A percentile compares a stretch with the other conserved stretches of the same genome.
Conservation (phyloP, 2,329 filamentous ascomycete species). For the Colletotrichum limetticola region DNA sequence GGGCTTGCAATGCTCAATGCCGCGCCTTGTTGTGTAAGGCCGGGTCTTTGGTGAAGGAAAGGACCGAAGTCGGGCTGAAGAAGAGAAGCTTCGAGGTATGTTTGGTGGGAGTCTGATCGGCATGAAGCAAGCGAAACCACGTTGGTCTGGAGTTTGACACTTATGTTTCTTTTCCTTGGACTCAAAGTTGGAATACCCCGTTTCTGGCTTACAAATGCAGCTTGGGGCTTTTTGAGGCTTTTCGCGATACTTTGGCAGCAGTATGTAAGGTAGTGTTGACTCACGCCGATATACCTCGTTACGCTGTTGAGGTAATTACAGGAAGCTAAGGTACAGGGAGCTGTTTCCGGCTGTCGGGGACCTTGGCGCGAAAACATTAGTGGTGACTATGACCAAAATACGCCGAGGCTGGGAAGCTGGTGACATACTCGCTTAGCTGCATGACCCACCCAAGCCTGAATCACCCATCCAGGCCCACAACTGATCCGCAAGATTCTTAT, state of each 20-base stretch:
- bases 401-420: background rate
- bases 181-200: background rate
- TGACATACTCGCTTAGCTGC: slow-evolving; percentile 1
- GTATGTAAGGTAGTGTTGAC: slow-evolving; percentile 19
- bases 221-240: slow-evolving; percentile 5
- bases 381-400: background rate
- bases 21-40: background rate
- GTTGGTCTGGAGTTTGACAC: background rate
- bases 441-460: background rate
- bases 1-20: background rate
- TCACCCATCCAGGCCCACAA: background rate
- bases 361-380: background rate
- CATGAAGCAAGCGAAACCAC: slow-evolving; percentile 27
- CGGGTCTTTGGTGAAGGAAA: background rate
- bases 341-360: background rate
- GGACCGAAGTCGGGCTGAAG: slow-evolving; percentile 10
- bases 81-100: slow-evolving; percentile 28
- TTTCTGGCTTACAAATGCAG: slow-evolving; percentile 9
- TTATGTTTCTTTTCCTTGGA: background rate
- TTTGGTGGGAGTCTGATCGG: slow-evolving; percentile 27
- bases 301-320: slow-evolving; percentile 16
- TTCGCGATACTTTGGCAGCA: background rate
- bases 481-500: background rate
- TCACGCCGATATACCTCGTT: slow-evolving; percentile 31
- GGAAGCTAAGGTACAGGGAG: slow-evolving; percentile 9